Evolutionary conservation across 805 yeast genomes (phyloP).

Genomic region (Ascoidea tarda): DNA sequence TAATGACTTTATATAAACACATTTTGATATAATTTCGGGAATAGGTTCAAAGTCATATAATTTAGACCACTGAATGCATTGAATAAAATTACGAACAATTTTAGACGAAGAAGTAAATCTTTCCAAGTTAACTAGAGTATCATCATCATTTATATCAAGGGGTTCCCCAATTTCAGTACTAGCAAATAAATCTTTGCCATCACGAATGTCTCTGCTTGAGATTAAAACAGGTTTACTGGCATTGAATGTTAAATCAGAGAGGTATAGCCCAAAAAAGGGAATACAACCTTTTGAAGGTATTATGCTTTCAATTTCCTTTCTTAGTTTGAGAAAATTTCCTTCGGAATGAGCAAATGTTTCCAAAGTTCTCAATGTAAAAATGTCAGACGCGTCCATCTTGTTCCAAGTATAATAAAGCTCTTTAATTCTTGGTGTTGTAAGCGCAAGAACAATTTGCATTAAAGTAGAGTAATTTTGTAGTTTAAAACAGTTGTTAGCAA

Average conservation of each 20-base stretch:
- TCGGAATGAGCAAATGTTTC: constrained; percentile 64
- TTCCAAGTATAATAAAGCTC: constrained; percentile 62
- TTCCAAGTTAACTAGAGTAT: constrained; percentile 52
- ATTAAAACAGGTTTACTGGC: constrained; percentile 43
- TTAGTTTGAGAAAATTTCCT: constrained; percentile 53
- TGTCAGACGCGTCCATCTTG: constrained; percentile 56
- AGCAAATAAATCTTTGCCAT: not conserved
- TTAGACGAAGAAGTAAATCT: constrained; percentile 65
- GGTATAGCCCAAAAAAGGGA: constrained; percentile 79
- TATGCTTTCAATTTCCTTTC: constrained; percentile 47
- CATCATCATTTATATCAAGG: constrained; percentile 16
- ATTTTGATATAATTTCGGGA: constrained; percentile 62
- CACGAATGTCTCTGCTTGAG: not conserved
- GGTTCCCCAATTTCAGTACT: constrained; percentile 21
- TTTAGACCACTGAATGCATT: constrained; percentile 75
- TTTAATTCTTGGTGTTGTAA: constrained; percentile 51
- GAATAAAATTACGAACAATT: constrained; percentile 62
- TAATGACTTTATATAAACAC: constrained; percentile 65
- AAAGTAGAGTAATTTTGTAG: constrained; percentile 77
- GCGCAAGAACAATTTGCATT: constrained; percentile 76
- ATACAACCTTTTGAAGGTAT: constrained; percentile 63
- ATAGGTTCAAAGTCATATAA: constrained; percentile 43
- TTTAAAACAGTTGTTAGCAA: constrained; percentile 60
- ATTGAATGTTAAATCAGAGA: constrained; percentile 72
- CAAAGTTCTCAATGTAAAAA: constrained; percentile 48